Conservation (phyloP, 164 flowering plant genomes). For the Buxus sempervirens region DNA sequence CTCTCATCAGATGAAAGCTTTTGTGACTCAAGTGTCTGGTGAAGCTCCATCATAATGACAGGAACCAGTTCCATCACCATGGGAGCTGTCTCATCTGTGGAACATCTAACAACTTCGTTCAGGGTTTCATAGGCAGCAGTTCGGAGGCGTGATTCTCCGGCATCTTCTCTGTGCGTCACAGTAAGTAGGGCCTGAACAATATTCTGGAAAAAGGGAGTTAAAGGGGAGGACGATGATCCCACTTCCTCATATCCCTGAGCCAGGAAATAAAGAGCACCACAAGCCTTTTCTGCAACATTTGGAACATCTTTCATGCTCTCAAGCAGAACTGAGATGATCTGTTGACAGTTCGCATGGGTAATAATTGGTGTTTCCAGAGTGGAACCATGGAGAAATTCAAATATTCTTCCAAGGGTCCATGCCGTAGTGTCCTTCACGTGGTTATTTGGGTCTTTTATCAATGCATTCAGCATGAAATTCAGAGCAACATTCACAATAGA, state of each 20-base stretch:
- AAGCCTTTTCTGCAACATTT: conserved; percentile 70
- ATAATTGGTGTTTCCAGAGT: conserved; percentile 44
- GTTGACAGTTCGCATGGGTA: conserved; percentile 52
- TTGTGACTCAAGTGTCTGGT: conserved; percentile 51
- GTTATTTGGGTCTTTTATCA: conserved; percentile 55
- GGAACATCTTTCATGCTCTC: conserved; percentile 68
- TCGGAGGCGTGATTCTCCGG: conserved; percentile 57
- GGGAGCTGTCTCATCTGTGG: conserved; percentile 55
- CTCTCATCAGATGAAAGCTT: conserved; percentile 54
- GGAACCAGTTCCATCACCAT: conserved; percentile 58
- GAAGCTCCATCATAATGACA: conserved; percentile 62
- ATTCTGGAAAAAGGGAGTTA: conserved; percentile 62
- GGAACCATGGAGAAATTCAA: conserved; percentile 68
- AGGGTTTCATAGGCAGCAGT: conserved; percentile 71
- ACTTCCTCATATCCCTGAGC: conserved; percentile 66
- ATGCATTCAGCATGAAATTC: conserved; percentile 57
- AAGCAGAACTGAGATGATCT: conserved; percentile 54
- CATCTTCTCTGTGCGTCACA: conserved; percentile 61
- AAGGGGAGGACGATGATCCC: conserved; percentile 41
- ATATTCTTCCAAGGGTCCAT: conserved; percentile 71
- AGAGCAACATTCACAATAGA: conserved; percentile 55
- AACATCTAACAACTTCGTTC: conserved; percentile 74
- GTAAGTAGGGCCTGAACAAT: conserved; percentile 58
- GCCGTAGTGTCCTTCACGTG: conserved; percentile 77
- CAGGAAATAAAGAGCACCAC: conserved; percentile 75